These are phyloP conservation scores for Aspergillus neoniger DNA, from an alignment of 2,329 filamentous ascomycete genomes.

Conservation along the genomic window DNA sequence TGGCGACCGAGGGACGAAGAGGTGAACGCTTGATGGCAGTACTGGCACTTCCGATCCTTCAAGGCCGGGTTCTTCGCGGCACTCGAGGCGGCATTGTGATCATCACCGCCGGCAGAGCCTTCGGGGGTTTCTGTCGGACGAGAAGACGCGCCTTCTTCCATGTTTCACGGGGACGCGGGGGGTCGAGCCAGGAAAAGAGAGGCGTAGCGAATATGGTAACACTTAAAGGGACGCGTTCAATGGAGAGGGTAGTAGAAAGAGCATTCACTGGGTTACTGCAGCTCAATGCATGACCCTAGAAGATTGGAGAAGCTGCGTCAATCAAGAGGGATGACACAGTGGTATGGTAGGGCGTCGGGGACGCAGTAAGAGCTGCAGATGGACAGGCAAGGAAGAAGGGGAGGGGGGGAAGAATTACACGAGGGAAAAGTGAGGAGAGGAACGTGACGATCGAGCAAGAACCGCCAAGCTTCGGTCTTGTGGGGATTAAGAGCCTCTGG, in stretches of 20 bases:
- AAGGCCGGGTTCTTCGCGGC: conserved; percentile 50
- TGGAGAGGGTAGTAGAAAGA: conserved; percentile 11
- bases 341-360: background rate
- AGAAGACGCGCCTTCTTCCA: conserved; percentile 27
- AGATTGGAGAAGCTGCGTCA: conserved; percentile 6
- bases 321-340: background rate
- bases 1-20: conserved; percentile 92
- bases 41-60: conserved; percentile 88
- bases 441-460: conserved; percentile 16
- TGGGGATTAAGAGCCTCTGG: conserved; percentile 2
- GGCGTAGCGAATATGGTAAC: background rate
- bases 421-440: conserved; percentile 7
- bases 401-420: background rate
- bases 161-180: conserved; percentile 22
- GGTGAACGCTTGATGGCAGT: conserved; percentile 86
- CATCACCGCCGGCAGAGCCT: conserved; percentile 43
- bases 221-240: conserved; percentile 20
- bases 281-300: conserved; percentile 23
- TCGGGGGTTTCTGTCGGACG: conserved; percentile 40
- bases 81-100: conserved; percentile 32
- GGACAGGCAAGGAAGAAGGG: background rate
- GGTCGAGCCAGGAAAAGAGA: background rate
- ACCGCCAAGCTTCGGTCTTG: conserved; percentile 17
- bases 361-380: background rate
- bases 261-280: conserved; percentile 17